Base-by-base conservation (phyloP, 139 green algal species). In the Nannochloris sp. region DNA sequence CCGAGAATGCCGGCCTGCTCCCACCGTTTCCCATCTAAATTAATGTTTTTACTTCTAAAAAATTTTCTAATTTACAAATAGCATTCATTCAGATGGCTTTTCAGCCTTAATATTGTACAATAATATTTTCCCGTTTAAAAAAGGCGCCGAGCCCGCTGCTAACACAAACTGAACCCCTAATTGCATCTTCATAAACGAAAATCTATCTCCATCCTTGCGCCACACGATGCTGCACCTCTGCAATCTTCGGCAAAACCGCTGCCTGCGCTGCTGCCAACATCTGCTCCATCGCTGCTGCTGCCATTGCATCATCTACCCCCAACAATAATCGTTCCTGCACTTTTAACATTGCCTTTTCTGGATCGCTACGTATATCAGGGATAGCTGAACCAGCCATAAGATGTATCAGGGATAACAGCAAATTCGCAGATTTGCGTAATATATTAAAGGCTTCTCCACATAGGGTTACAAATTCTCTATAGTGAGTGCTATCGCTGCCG, bases 381-480 rank as follows among this genome's bases (percentile, higher is more conserved):
- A 96, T 91, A 48, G 77, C 81, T 0, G 92, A 76, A 8, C 89
- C 89, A 5, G 88, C 88, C 92, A 97, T 99, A 13, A 97, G 84
- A 73, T 96, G 89, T 66, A 99, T 87, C 19, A 98, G 80, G 47
- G 83, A 92, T 55, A 97, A 69, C 32, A 99, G 87, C 10, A 99
- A 85, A 68, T 86, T 84, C n/a, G 83, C 76, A 23, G 64, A 85
- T 81, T 97, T 97, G 47, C 95, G 84, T 66, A 99, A 75, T 68
- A 98, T 96, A 87, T 98, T 97, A 84, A 95, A 98, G 12, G 95
- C 95, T 81, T 99, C 93, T 47, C 84, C 92, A 46, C 71, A 83
- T 63, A 61, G 10, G 15, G 9, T 33, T 44, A 60, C 42, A 79
- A 95, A 91, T 46, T 72, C 62, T 30, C 58, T 70, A 65, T 96